Evolutionary conservation across 2,329 filamentous ascomycete species (phyloP).

Genomic region (Davidsoniella neocaledoniae): DNA sequence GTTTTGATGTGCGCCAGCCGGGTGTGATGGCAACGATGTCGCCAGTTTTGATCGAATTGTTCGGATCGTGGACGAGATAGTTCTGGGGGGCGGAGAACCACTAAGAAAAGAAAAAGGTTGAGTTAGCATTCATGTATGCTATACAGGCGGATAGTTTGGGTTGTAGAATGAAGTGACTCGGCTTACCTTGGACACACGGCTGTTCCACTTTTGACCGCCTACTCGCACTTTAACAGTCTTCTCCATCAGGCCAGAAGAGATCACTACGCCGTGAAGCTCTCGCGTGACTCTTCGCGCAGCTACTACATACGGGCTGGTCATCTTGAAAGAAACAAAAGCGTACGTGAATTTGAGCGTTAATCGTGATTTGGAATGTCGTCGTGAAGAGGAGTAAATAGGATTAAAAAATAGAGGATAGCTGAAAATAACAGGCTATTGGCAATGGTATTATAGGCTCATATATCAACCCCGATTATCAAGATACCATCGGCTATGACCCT

Average conservation of each 20-base stretch:
- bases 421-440: no score
- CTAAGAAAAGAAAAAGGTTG: conserved; percentile 14
- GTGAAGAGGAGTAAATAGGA: not conserved
- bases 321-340: conserved; percentile 13
- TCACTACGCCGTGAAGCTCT: conserved; percentile 50
- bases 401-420: no score
- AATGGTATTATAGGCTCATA: no score
- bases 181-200: conserved; percentile 51
- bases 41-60: conserved; percentile 53
- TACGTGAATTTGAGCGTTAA: no score
- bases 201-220: conserved; percentile 55
- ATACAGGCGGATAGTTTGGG: not conserved
- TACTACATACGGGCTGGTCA: conserved; percentile 22
- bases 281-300: conserved; percentile 29
- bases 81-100: conserved; percentile 45
- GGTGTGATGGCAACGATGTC: conserved; percentile 58
- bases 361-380: no score
- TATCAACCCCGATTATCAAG: no score
- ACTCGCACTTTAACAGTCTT: conserved; percentile 67
- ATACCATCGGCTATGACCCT: no score
- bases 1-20: conserved; percentile 46
- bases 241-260: conserved; percentile 61
- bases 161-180: not conserved
- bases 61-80: conserved; percentile 64
- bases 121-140: not conserved